These are phyloP conservation scores for Cyberlindnera euphorbiiphila DNA, from an alignment of 805 yeast genomes.

Conservation along the genomic window DNA sequence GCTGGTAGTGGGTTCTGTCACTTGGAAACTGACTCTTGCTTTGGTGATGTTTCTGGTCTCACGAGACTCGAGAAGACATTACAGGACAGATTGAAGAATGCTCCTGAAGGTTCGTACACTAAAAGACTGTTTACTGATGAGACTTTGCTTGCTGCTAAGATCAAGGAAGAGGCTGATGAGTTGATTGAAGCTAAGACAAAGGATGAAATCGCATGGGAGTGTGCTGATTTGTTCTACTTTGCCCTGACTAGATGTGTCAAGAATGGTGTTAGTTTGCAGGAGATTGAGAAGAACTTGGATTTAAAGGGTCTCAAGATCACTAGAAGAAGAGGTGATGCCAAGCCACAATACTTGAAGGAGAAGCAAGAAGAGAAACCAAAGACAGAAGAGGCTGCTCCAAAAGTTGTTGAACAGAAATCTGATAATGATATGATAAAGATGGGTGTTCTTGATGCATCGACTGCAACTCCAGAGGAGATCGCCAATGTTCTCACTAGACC, in stretches of 20 bases:
- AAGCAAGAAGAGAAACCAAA: slow-evolving; percentile 23
- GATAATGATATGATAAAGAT: slow-evolving; percentile 23
- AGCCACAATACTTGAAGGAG: slow-evolving; percentile 60
- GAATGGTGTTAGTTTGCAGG: slow-evolving; percentile 73
- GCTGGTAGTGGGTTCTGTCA: slow-evolving; percentile 92
- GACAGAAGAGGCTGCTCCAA: slow-evolving; percentile 20
- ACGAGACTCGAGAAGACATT: slow-evolving; percentile 65
- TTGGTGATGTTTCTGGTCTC: slow-evolving; percentile 68
- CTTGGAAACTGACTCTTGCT: slow-evolving; percentile 75
- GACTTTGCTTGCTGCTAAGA: slow-evolving; percentile 73
- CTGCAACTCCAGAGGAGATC: slow-evolving; percentile 43
- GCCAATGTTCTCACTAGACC: slow-evolving; percentile 78
- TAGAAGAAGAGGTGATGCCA: slow-evolving; percentile 95
- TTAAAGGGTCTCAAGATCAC: slow-evolving; percentile 81
- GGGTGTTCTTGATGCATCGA: slow-evolving; percentile 46
- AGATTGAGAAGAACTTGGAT: slow-evolving; percentile 81
- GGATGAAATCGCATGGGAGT: slow-evolving; percentile 89
- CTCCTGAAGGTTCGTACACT: slow-evolving; percentile 95
- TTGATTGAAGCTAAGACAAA: slow-evolving; percentile 73
- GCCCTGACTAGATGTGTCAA: slow-evolving; percentile 70
- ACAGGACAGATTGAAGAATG: slow-evolving; percentile 53
- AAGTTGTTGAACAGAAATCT: slow-evolving; percentile 24
- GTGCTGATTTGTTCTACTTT: slow-evolving; percentile 86
- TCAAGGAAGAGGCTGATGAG: slow-evolving; percentile 95
- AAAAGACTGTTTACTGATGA: slow-evolving; percentile 80